Evolutionary conservation across 2,329 filamentous ascomycete species (phyloP).

Genomic region (Apiospora aurea): DNA sequence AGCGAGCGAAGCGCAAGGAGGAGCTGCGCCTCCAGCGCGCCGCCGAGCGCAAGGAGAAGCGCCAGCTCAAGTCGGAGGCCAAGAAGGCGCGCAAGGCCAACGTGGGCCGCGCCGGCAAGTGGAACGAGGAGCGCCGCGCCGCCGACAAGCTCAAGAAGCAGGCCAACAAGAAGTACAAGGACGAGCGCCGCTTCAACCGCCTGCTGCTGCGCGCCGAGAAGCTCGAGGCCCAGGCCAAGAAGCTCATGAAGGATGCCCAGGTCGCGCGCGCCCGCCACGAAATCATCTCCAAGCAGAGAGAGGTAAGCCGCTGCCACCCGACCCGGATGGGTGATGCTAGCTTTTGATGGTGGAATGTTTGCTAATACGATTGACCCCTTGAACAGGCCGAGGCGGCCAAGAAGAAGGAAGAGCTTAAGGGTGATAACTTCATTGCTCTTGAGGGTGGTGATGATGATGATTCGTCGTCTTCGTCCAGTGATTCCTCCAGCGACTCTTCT

Average conservation of each 20-base stretch:
- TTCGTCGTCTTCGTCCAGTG: neutral
- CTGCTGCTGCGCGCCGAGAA: constrained; percentile 49
- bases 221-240: constrained; percentile 49
- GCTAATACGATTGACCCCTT: constrained; percentile 25
- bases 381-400: constrained; percentile 37
- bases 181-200: constrained; percentile 48
- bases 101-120: constrained; percentile 42
- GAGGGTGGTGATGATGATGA: constrained; percentile 2
- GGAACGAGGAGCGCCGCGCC: constrained; percentile 42
- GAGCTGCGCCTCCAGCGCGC: constrained; percentile 32
- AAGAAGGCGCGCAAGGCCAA: constrained; percentile 48
- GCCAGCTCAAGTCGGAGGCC: constrained; percentile 44
- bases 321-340: neutral
- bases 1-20: constrained; percentile 35
- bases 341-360: neutral
- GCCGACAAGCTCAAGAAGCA: constrained; percentile 44
- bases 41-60: constrained; percentile 47
- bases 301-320: constrained; percentile 31
- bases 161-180: constrained; percentile 39
- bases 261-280: constrained; percentile 41
- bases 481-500: constrained; percentile 12
- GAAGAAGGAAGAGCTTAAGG: constrained; percentile 35
- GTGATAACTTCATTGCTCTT: neutral
- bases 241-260: constrained; percentile 50
- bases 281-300: constrained; percentile 36